These are phyloP conservation scores for Magnusiomyces fungicola DNA, from an alignment of 1,139 yeast genomes.

Conservation along the genomic window DNA sequence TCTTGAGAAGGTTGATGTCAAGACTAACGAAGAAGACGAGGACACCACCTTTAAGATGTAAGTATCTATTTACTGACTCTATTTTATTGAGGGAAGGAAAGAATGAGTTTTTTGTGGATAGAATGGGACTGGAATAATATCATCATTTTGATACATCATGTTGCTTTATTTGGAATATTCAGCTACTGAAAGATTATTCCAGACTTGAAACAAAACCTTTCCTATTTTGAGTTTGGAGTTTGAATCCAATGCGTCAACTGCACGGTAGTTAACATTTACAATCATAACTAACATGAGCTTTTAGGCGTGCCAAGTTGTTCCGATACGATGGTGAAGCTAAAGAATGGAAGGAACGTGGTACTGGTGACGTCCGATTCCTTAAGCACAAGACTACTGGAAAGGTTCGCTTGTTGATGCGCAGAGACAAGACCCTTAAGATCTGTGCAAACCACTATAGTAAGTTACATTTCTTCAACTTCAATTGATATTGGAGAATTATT, in stretches of 20 bases:
- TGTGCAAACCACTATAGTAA: conserved; percentile 86
- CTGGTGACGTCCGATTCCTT: conserved; percentile 95
- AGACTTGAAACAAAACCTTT: no score
- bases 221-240: no score
- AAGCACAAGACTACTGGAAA: conserved; percentile 76
- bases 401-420: conserved; percentile 92
- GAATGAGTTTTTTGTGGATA: no score
- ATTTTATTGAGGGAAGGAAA: no score
- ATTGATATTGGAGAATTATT: no score
- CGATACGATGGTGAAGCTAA: conserved; percentile 66
- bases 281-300: no score
- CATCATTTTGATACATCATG: no score
- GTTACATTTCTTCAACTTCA: conserved; percentile 14
- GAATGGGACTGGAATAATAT: no score
- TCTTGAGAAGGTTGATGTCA: conserved; percentile 91
- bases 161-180: background rate
- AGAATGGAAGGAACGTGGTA: conserved; percentile 99
- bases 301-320: conserved; percentile 79
- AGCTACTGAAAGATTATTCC: no score
- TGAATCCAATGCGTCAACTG: no score
- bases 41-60: conserved; percentile 66
- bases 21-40: conserved; percentile 95
- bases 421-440: conserved; percentile 95
- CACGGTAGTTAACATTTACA: no score
- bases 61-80: conserved; percentile 31